A percentile compares a stretch with the other conserved stretches of the same genome.
Conservation (phyloP, 2,329 filamentous ascomycete species). For the Fusarium nygamai region DNA sequence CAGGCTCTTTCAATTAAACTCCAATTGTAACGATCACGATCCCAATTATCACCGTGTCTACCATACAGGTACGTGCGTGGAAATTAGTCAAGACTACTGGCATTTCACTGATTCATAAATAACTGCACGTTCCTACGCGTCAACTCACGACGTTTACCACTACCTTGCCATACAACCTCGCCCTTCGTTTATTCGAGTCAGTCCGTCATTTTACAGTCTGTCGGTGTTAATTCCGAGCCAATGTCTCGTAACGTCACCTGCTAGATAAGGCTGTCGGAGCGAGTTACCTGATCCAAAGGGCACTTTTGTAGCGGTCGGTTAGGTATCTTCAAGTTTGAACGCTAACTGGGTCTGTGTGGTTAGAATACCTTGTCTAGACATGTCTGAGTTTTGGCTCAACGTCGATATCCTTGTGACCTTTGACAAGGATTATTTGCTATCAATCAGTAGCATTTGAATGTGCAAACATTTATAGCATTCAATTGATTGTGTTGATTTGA, state of each 20-base stretch:
- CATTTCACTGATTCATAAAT: conserved; percentile 30
- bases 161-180: background rate
- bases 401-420: background rate
- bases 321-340: background rate
- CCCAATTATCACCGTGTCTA: conserved; percentile 22
- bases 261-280: conserved; percentile 9
- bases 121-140: conserved; percentile 21
- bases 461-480: background rate
- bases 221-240: conserved; percentile 1
- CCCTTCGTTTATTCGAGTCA: conserved; percentile 22
- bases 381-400: conserved; percentile 5
- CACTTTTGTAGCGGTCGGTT: background rate
- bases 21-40: conserved; percentile 14
- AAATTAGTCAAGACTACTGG: conserved; percentile 29
- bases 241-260: conserved; percentile 15
- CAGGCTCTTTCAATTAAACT: background rate
- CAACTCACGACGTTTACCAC: background rate
- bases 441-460: conserved; percentile 9
- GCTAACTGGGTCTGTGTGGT: conserved; percentile 11
- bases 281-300: conserved; percentile 8
- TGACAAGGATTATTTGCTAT: conserved; percentile 15
- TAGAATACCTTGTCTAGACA: background rate
- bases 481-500: conserved; percentile 8
- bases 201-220: background rate
- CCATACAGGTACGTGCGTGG: conserved; percentile 3